These are phyloP conservation scores for Melanomma pulvis-pyrius DNA, from an alignment of 495 filamentous ascomycete genomes.

Conservation along the genomic window DNA sequence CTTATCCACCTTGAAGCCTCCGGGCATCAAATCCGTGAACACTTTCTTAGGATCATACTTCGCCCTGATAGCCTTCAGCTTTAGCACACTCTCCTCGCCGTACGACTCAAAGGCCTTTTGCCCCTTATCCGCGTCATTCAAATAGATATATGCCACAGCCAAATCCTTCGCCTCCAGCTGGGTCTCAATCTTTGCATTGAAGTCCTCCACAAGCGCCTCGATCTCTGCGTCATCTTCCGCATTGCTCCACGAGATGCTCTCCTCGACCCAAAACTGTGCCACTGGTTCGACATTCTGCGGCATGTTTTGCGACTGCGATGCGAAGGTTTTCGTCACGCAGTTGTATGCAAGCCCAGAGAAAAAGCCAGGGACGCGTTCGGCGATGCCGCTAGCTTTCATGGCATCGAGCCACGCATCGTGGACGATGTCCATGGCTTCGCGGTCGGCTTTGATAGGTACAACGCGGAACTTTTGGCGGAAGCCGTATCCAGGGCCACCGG, in stretches of 20 bases:
- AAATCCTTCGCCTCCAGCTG: not conserved
- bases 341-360: constrained; percentile 5
- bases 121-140: constrained; percentile 19
- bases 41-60: constrained; percentile 8
- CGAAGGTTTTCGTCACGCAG: not conserved
- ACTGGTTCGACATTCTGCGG: not conserved
- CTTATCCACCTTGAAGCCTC: constrained; percentile 7
- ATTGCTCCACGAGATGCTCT: not conserved
- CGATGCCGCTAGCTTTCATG: not conserved
- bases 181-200: not conserved
- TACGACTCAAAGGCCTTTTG: constrained; percentile 13
- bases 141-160: constrained; percentile 6
- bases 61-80: constrained; percentile 5
- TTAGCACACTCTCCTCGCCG: constrained; percentile 3
- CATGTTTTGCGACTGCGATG: not conserved
- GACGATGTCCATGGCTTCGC: constrained; percentile 6
- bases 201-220: not conserved
- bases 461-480: constrained; percentile 4
- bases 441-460: not conserved
- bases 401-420: constrained; percentile 2
- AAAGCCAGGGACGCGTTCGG: constrained; percentile 1
- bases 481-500: constrained; percentile 2
- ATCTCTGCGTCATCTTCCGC: constrained; percentile 5
- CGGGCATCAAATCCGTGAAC: constrained; percentile 14
- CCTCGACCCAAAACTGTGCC: constrained; percentile 2